Conservation (phyloP, 805 yeast species). For the Teunomyces panamensis region DNA sequence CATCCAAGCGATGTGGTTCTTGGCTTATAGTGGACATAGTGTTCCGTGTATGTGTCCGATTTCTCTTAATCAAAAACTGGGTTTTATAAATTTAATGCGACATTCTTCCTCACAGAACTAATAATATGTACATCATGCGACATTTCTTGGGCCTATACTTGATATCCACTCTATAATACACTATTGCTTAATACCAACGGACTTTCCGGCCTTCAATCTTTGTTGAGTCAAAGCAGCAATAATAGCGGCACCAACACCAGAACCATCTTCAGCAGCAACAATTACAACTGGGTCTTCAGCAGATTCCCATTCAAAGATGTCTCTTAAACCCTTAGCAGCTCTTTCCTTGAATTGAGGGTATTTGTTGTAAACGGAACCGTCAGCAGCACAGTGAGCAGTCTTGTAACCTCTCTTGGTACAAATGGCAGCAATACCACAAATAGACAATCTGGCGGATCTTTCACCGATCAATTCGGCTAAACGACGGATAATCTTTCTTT, state of each 20-base stretch:
- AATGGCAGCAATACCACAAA: conserved; percentile 94
- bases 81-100: too few species aligned
- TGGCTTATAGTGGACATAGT: background rate
- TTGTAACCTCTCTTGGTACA: conserved; percentile 78
- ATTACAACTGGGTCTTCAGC: conserved; percentile 77
- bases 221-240: conserved; percentile 92
- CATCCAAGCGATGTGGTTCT: background rate
- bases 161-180: background rate
- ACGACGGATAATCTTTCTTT: conserved; percentile 78
- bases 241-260: conserved; percentile 98
- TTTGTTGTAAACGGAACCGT: conserved; percentile 91
- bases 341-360: conserved; percentile 90
- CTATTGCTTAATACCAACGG: conserved; percentile 49
- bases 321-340: conserved; percentile 84
- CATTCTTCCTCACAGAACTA: too few species aligned
- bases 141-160: background rate
- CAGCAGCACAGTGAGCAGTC: conserved; percentile 90
- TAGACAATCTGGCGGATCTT: conserved; percentile 87
- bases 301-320: conserved; percentile 76
- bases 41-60: too few species aligned
- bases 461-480: conserved; percentile 86
- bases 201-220: conserved; percentile 67
- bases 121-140: background rate
- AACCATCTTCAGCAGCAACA: conserved; percentile 96
- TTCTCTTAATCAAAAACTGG: too few species aligned